These are phyloP conservation scores for Cyberlindnera misumaiensis DNA, from an alignment of 805 yeast species.

Conservation along the genomic window DNA sequence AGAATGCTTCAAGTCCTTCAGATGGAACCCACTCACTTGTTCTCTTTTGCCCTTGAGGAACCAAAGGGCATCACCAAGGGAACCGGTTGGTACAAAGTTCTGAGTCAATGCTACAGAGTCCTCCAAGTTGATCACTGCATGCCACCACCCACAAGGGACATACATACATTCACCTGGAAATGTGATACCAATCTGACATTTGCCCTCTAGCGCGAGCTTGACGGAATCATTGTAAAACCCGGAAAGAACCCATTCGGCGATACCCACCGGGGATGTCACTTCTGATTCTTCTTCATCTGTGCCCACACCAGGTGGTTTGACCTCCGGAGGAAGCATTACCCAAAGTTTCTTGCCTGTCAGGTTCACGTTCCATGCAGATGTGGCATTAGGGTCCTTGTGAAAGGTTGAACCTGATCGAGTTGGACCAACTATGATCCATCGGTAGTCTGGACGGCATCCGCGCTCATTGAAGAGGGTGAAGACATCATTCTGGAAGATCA, in stretches of 20 bases:
- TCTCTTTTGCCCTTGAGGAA: slow-evolving; percentile 61
- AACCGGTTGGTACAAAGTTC: slow-evolving; percentile 71
- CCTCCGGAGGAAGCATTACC: slow-evolving; percentile 80
- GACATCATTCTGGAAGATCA: slow-evolving; percentile 49
- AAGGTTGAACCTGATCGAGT: slow-evolving; percentile 79
- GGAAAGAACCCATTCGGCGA: slow-evolving; percentile 84
- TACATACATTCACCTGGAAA: slow-evolving; percentile 78
- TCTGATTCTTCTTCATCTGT: slow-evolving; percentile 75
- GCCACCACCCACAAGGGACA: slow-evolving; percentile 99
- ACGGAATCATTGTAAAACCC: slow-evolving; percentile 74
- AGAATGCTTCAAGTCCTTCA: slow-evolving; percentile 39
- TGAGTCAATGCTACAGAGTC: slow-evolving; percentile 85
- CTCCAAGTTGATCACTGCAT: slow-evolving; percentile 77
- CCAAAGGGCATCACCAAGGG: slow-evolving; percentile 52
- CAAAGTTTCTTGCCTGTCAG: slow-evolving; percentile 73
- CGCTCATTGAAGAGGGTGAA: slow-evolving; percentile 45
- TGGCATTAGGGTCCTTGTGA: slow-evolving; percentile 88
- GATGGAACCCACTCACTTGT: slow-evolving; percentile 78
- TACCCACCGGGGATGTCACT: slow-evolving; percentile 86
- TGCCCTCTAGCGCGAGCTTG: slow-evolving; percentile 39
- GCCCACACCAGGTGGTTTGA: slow-evolving; percentile 79
- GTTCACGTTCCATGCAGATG: slow-evolving; percentile 86
- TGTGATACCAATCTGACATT: slow-evolving; percentile 64
- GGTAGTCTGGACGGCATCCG: slow-evolving; percentile 72
- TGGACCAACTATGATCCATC: slow-evolving; percentile 91